Conservation (phyloP, 140 eudicot species). For the Anethum foeniculum region DNA sequence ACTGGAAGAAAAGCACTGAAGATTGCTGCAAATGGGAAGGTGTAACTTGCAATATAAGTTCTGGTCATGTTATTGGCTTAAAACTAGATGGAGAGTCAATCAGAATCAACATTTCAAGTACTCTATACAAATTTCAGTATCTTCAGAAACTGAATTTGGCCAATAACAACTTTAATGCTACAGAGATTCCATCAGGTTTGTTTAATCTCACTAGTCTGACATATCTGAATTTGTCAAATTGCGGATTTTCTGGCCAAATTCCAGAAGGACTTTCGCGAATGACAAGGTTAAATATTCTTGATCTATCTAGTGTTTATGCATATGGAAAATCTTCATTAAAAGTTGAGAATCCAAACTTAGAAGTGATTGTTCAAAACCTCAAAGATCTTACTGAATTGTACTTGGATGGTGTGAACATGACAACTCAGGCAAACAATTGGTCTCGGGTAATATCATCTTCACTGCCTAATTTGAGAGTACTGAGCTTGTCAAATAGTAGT, state of each 20-base stretch:
- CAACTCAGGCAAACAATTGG: conserved; percentile 8
- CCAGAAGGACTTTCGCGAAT: conserved; percentile 14
- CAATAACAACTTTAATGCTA: background rate
- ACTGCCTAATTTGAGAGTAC: conserved; percentile 8
- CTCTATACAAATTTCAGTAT: conserved; percentile 12
- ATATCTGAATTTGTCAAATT: conserved; percentile 19
- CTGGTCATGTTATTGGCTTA: conserved; percentile 21
- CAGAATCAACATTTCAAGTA: background rate
- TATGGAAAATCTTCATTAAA: background rate
- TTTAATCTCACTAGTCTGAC: conserved; percentile 8
- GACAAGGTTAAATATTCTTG: conserved; percentile 23
- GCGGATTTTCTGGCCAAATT: conserved; percentile 26
- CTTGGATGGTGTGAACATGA: conserved; percentile 13
- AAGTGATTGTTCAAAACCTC: conserved; percentile 5
- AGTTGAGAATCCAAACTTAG: conserved; percentile 6
- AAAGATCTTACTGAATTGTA: background rate
- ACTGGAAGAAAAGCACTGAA: conserved; percentile 19
- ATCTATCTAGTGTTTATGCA: conserved; percentile 9
- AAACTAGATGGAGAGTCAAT: conserved; percentile 13
- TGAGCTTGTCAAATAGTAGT: conserved; percentile 16
- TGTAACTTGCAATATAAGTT: conserved; percentile 2
- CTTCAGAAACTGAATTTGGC: conserved; percentile 18
- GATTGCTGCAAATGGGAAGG: conserved; percentile 27
- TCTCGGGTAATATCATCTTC: conserved; percentile 13
- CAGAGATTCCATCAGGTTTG: background rate